These are phyloP conservation scores for Gamsiella multidivaricata DNA, from an alignment of 192 early-diverging fungal species.

Conservation along the genomic window DNA sequence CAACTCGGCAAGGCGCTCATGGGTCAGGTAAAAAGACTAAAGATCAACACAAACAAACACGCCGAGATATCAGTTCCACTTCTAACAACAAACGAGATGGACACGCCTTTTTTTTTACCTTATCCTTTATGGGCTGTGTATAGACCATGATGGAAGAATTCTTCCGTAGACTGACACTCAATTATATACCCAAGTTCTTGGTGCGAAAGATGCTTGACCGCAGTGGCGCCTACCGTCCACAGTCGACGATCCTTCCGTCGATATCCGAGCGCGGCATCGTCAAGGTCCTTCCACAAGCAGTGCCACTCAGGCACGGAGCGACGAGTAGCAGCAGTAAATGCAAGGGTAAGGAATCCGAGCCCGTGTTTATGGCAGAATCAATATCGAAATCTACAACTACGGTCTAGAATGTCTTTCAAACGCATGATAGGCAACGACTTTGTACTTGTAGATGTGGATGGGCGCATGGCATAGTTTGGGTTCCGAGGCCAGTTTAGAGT, in stretches of 20 bases:
- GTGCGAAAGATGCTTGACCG: slow-evolving; percentile 1
- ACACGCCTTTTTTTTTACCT: background rate
- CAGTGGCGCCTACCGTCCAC: background rate
- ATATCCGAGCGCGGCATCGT: background rate
- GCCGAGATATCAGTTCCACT: too few relatives aligned
- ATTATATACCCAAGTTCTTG: background rate
- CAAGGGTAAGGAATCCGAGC: too few relatives aligned
- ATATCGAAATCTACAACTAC: background rate
- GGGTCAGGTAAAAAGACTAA: background rate
- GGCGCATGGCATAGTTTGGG: background rate
- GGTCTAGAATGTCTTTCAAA: background rate
- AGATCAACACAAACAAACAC: too few relatives aligned
- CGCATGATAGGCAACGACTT: too few relatives aligned
- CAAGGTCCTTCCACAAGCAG: background rate
- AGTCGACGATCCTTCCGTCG: background rate
- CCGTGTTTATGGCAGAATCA: background rate
- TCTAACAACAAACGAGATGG: too few relatives aligned
- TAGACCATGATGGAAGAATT: background rate
- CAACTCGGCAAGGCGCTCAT: slow-evolving; percentile 1
- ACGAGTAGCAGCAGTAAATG: too few relatives aligned
- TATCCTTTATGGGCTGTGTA: background rate
- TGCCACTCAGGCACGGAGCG: too few relatives aligned
- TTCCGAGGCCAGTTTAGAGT: too few relatives aligned
- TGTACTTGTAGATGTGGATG: too few relatives aligned
- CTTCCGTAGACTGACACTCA: background rate